phyloP scores from a whole-genome alignment of 2,329 filamentous ascomycete species.

The Magnaporthales sp. region DNA sequence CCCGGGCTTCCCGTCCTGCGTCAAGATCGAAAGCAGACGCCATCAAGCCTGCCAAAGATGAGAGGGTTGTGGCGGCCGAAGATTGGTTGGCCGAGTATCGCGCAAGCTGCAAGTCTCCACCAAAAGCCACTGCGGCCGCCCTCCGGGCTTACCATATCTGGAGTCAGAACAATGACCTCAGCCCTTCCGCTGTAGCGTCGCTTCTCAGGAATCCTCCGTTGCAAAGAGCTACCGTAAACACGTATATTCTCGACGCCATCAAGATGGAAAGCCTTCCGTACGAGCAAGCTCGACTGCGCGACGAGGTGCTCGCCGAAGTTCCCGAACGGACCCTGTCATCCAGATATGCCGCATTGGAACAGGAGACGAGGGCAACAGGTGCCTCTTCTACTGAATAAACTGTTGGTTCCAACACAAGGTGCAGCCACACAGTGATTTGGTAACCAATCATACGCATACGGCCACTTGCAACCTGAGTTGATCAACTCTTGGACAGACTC shows the following conservation, averaged over 20 bases:
- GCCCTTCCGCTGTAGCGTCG: slow-evolving; percentile 38
- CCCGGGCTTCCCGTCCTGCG: slow-evolving; percentile 2
- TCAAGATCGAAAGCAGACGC: slow-evolving; percentile 10
- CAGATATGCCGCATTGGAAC: background rate
- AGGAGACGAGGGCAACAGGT: background rate
- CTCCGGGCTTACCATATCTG: slow-evolving; percentile 58
- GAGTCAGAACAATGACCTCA: slow-evolving; percentile 42
- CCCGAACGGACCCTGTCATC: background rate
- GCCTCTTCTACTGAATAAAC: background rate
- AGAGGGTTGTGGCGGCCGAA: slow-evolving; percentile 34
- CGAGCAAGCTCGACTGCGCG: slow-evolving; percentile 32
- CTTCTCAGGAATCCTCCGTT: slow-evolving; percentile 55
- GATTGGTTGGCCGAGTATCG: slow-evolving; percentile 27
- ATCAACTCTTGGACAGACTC: background rate
- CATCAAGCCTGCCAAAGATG: slow-evolving; percentile 22
- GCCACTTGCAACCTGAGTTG: background rate
- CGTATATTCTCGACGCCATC: slow-evolving; percentile 51
- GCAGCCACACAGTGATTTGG: background rate
- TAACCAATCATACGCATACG: background rate
- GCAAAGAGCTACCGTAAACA: slow-evolving; percentile 42
- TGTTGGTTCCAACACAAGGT: background rate
- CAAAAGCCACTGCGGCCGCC: slow-evolving; percentile 18
- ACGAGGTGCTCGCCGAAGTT: slow-evolving; percentile 29
- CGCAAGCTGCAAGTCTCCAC: slow-evolving; percentile 14
- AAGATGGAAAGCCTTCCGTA: slow-evolving; percentile 40